A percentile compares a stretch with the other conserved stretches of the same genome.
Conservation (phyloP, 345 rosid genomes). For the Clarkia xantiana region DNA sequence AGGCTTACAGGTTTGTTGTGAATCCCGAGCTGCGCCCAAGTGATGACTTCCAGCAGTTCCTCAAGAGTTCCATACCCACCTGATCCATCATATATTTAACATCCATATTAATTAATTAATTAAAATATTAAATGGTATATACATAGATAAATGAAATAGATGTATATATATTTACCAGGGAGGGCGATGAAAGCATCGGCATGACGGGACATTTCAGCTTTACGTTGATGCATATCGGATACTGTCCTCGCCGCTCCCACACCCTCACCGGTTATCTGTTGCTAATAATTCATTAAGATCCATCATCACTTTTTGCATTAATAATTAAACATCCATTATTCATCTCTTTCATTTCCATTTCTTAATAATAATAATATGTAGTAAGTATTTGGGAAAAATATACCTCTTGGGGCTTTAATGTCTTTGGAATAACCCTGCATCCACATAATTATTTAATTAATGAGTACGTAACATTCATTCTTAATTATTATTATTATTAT, state of each 20-base stretch:
- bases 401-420: conserved; percentile 87
- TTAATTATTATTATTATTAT: too few species aligned
- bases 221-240: conserved; percentile 86
- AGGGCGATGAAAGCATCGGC: conserved; percentile 94
- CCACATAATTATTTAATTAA: too few species aligned
- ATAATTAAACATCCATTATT: too few species aligned
- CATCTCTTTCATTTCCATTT: too few species aligned
- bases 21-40: conserved; percentile 97
- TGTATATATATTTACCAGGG: conserved; percentile 36
- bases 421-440: conserved; percentile 79
- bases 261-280: conserved; percentile 67
- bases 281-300: too few species aligned
- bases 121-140: not conserved
- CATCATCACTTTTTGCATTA: too few species aligned
- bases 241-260: conserved; percentile 91
- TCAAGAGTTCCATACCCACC: conserved; percentile 98
- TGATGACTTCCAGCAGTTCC: conserved; percentile 86
- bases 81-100: conserved; percentile 7
- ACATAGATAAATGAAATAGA: not conserved
- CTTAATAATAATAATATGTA: too few species aligned
- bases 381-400: too few species aligned
- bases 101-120: not conserved
- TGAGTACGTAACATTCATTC: too few species aligned
- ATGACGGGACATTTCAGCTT: conserved; percentile 92
- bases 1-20: conserved; percentile 90